Conservation (phyloP, 2,329 filamentous ascomycete genomes). For the Curvularia sp. region DNA sequence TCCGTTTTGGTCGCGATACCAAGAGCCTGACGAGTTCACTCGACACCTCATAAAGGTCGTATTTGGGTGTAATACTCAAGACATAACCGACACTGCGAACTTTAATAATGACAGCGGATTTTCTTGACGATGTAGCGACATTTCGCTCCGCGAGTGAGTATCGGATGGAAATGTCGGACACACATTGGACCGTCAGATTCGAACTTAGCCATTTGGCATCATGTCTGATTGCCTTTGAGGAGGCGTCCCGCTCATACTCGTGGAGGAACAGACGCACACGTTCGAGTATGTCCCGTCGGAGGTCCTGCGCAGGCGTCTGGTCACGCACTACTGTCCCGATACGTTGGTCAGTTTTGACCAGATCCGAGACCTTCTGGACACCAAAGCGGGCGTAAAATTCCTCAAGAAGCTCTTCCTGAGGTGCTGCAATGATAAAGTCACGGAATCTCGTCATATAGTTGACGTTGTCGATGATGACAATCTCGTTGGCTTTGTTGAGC, state of each 20-base stretch:
- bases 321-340: slow-evolving; percentile 72
- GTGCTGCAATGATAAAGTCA: slow-evolving; percentile 80
- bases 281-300: slow-evolving; percentile 85
- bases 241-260: slow-evolving; percentile 73
- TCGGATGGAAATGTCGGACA: slow-evolving; percentile 78
- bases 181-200: slow-evolving; percentile 78
- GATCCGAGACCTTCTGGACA: slow-evolving; percentile 74
- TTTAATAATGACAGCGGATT: slow-evolving; percentile 77
- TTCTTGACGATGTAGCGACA: slow-evolving; percentile 53
- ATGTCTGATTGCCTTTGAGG: slow-evolving; percentile 71
- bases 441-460: slow-evolving; percentile 82
- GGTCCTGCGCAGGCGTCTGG: slow-evolving; percentile 70
- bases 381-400: slow-evolving; percentile 84
- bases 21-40: slow-evolving; percentile 84
- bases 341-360: slow-evolving; percentile 79
- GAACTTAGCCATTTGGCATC: slow-evolving; percentile 91
- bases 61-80: slow-evolving; percentile 78
- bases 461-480: slow-evolving; percentile 65
- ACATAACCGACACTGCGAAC: slow-evolving; percentile 70
- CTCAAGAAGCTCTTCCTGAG: slow-evolving; percentile 87
- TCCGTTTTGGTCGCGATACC: slow-evolving; percentile 82
- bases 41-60: slow-evolving; percentile 91
- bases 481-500: slow-evolving; percentile 77
- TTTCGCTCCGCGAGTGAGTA: slow-evolving; percentile 75
- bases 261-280: slow-evolving; percentile 89